These are phyloP conservation scores for Stephanodiscus triporus DNA, from an alignment of 108 stramenopile species.

Conservation along the genomic window DNA sequence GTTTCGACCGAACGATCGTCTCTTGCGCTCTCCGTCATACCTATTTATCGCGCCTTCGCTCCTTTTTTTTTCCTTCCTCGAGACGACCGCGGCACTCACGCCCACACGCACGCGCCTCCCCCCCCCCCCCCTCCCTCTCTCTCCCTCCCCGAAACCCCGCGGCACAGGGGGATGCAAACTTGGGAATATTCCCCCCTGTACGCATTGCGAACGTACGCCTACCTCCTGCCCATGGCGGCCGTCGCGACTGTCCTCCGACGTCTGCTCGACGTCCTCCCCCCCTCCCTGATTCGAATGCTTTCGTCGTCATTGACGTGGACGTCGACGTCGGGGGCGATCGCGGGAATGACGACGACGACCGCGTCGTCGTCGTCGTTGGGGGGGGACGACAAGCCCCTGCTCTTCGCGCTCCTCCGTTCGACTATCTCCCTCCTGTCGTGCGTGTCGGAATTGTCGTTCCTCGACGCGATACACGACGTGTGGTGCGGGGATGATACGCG, in stretches of 20 bases:
- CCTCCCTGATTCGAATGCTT: conserved; percentile 21
- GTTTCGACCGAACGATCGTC: too few relatives aligned
- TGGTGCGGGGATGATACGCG: too few relatives aligned
- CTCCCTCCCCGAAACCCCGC: background rate
- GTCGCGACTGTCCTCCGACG: conserved; percentile 34
- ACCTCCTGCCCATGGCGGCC: conserved; percentile 69
- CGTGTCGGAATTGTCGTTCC: conserved; percentile 41
- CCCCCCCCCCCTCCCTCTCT: conserved; percentile 19
- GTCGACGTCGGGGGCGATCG: background rate
- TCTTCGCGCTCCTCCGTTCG: conserved; percentile 50
- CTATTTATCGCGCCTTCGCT: too few relatives aligned
- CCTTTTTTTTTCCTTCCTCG: background rate
- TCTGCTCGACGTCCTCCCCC: conserved; percentile 16
- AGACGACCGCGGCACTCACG: background rate
- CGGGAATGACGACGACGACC: too few relatives aligned
- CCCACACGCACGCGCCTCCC: too few relatives aligned
- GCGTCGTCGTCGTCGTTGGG: background rate
- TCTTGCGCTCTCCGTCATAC: too few relatives aligned
- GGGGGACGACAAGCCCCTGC: conserved; percentile 6
- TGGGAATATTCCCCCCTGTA: conserved; percentile 96
- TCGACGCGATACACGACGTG: conserved; percentile 25
- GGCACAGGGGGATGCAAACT: conserved; percentile 74
- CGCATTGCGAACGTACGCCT: conserved; percentile 95
- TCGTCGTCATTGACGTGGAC: conserved; percentile 14
- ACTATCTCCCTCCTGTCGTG: conserved; percentile 16